A percentile compares a stretch with the other conserved stretches of the same genome.
phyloP scores from a whole-genome alignment of 306 rosid genomes.

The Malus sylvestris region DNA sequence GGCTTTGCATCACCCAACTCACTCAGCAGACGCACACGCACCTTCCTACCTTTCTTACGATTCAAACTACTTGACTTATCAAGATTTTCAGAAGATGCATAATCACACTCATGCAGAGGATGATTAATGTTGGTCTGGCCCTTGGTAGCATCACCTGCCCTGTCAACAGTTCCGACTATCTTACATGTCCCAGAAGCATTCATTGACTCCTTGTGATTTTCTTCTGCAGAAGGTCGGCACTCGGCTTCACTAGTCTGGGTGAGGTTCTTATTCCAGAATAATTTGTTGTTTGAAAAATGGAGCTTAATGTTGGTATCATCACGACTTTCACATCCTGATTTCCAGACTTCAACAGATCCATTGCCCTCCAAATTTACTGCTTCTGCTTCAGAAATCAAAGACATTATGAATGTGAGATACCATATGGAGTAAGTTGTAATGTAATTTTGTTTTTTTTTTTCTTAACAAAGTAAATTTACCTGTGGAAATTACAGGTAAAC shows the following conservation, averaged over 20 bases:
- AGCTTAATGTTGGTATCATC: slow-evolving; percentile 36
- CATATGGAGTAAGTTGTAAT: background rate
- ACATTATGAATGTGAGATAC: slow-evolving; percentile 3
- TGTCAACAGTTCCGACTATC: slow-evolving; percentile 17
- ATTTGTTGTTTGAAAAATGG: slow-evolving; percentile 28
- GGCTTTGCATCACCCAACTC: slow-evolving; percentile 56
- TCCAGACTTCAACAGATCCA: slow-evolving; percentile 14
- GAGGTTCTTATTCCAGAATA: slow-evolving; percentile 28
- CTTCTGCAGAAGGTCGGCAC: slow-evolving; percentile 26
- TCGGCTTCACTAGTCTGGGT: slow-evolving; percentile 35
- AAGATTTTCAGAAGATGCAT: slow-evolving; percentile 33
- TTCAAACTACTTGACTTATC: slow-evolving; percentile 44
- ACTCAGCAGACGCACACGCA: slow-evolving; percentile 56
- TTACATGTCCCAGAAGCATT: slow-evolving; percentile 18
- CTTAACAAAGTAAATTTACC: slow-evolving; percentile 25
- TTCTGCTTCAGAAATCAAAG: slow-evolving; percentile 28
- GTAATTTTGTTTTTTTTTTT: background rate
- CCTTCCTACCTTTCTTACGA: slow-evolving; percentile 67
- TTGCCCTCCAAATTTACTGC: slow-evolving; percentile 19
- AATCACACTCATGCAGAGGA: slow-evolving; percentile 31
- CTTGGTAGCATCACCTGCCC: slow-evolving; percentile 21
- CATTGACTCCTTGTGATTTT: slow-evolving; percentile 24
- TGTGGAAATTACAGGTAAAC: background rate
- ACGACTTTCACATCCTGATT: slow-evolving; percentile 41
- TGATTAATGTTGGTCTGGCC: slow-evolving; percentile 22